phyloP scores from a whole-genome alignment of 1,284 basidiomycete species.

The Ganoderma meredithae region DNA sequence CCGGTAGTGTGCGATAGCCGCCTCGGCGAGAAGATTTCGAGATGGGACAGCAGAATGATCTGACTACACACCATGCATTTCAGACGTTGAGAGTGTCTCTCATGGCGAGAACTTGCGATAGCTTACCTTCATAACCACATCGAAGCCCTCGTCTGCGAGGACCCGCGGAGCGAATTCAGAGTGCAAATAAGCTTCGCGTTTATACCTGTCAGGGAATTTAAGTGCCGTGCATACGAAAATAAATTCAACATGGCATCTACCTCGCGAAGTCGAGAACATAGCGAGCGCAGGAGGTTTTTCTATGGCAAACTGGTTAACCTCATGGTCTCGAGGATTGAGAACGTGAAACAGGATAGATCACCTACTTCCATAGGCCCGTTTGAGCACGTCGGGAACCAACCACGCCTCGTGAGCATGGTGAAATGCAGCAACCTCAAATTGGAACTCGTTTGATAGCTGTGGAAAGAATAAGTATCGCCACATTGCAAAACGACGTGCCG shows the following conservation, averaged over 20 bases:
- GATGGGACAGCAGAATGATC: constrained; percentile 76
- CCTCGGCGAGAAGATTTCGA: constrained; percentile 73
- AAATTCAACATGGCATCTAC: constrained; percentile 26
- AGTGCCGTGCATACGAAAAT: background rate
- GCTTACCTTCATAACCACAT: constrained; percentile 72
- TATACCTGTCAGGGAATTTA: constrained; percentile 56
- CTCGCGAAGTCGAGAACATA: constrained; percentile 61
- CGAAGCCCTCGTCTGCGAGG: constrained; percentile 69
- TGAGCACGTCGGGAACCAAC: constrained; percentile 61
- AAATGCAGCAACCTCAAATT: constrained; percentile 58
- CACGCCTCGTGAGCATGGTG: constrained; percentile 70
- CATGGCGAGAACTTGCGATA: constrained; percentile 12
- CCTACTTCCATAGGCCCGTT: constrained; percentile 58
- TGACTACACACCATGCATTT: constrained; percentile 46
- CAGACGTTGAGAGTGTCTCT: background rate
- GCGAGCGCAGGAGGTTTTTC: constrained; percentile 58
- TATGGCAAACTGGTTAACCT: constrained; percentile 12
- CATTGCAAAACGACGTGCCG: background rate
- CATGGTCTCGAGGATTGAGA: background rate
- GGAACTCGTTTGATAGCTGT: constrained; percentile 53
- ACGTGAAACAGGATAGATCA: background rate
- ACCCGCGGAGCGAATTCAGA: constrained; percentile 83
- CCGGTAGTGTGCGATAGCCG: constrained; percentile 73
- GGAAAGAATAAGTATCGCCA: background rate
- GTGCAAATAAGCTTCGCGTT: constrained; percentile 80